Base-by-base conservation (phyloP, 1,284 basidiomycete species). In the Malassezia dermatis region DNA sequence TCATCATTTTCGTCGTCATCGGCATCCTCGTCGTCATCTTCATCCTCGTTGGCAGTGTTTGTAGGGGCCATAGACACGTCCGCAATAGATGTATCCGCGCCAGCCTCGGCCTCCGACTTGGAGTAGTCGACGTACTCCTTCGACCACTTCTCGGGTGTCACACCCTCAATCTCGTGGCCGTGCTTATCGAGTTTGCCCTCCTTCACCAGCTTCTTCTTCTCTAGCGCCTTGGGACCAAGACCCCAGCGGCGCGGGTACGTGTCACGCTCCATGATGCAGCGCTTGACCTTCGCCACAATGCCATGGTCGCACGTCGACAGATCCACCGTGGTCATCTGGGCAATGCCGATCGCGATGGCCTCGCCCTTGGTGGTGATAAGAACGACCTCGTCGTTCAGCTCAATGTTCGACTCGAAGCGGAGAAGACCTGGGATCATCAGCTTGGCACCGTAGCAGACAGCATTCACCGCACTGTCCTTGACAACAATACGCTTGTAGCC, bases 331-430 rank as follows among this genome's bases (percentile, higher is more conserved):
- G 90, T 89, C 94, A 99, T 98, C 45, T 76, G 75, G 8, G 76
- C 76, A 58, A 77, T 76, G 32, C 88, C 94, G 44, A 99, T 83
- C 24, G 94, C 94, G 73, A 99, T 95, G 39, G 90, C 94, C 77
- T 99, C 94, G 65, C 91, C 94, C 81, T 99, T 99, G 44, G 94
- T 99, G 52, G 94, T 99, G 91, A 99, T 99, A 62, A 99, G 80
- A 43, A 99, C 93, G 45, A 99, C 86, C 77, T 99, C 94, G 77
- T 99, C 94, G 75, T 93, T 83, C 48, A 95, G 78, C 68, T 89
- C 84, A 64, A 99, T 99, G 75, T 93, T 91, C 42, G 85, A 83
- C 78, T 98, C 91, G 76, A 96, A 99, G 64, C 94, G 88, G 52
- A 99, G 80, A 43, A 99, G 81, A 78, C 94, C 94, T 60, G 94